These are phyloP conservation scores for Omphalotus olearius DNA, from an alignment of 1,284 basidiomycete genomes.

Conservation along the genomic window DNA sequence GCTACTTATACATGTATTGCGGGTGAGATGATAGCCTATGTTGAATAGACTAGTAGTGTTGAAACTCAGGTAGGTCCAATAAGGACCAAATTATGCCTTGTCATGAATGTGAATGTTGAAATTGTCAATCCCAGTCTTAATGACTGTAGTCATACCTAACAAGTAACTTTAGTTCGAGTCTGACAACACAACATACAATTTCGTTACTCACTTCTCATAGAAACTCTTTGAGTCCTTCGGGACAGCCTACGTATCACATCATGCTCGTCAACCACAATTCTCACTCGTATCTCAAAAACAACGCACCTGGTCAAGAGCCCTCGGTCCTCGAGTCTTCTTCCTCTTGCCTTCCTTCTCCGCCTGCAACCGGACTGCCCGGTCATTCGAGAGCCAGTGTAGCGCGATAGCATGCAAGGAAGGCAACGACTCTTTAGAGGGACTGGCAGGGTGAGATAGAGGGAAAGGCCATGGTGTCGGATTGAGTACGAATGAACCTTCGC, in stretches of 20 bases:
- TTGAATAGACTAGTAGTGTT: no score
- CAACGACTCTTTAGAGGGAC: background rate
- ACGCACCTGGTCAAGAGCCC: slow-evolving; percentile 26
- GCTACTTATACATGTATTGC: no score
- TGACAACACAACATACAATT: background rate
- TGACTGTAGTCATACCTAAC: slow-evolving; percentile 69
- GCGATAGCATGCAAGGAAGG: slow-evolving; percentile 69
- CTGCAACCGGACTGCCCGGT: slow-evolving; percentile 60
- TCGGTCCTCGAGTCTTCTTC: slow-evolving; percentile 68
- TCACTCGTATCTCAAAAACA: slow-evolving; percentile 4
- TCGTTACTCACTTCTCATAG: slow-evolving; percentile 76
- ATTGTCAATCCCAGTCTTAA: slow-evolving; percentile 18
- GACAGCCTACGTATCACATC: slow-evolving; percentile 31
- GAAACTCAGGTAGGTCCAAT: no score
- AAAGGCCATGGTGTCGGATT: slow-evolving; percentile 69
- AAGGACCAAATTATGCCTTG: no score
- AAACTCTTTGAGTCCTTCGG: slow-evolving; percentile 75
- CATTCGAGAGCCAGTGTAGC: slow-evolving; percentile 82
- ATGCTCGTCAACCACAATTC: background rate
- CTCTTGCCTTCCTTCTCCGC: slow-evolving; percentile 61
- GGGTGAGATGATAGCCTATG: no score
- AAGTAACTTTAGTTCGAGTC: background rate
- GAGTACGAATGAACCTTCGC: slow-evolving; percentile 70
- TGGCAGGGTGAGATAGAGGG: slow-evolving; percentile 16
- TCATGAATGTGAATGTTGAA: background rate